phyloP scores from a whole-genome alignment of 495 filamentous ascomycete species.

The Aspergillus indologenus region DNA sequence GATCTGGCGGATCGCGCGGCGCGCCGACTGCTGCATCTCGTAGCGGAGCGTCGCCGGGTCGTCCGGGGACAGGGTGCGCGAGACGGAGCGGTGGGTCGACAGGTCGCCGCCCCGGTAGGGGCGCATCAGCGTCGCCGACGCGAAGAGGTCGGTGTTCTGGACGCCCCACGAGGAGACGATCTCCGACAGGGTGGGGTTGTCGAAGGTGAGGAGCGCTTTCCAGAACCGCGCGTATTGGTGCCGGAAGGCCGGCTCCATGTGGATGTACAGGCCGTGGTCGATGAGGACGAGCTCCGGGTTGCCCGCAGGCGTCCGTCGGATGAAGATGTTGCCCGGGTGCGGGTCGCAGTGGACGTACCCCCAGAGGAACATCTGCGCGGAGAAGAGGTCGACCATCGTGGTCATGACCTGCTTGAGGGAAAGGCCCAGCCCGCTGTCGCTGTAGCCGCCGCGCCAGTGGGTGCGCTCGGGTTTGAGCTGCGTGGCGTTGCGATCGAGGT shows the following conservation, averaged over 20 bases:
- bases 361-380: conserved; percentile 95
- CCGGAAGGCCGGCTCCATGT: conserved; percentile 78
- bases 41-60: conserved; percentile 60
- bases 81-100: conserved; percentile 57
- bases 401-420: conserved; percentile 84
- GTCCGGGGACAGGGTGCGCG: conserved; percentile 38
- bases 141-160: conserved; percentile 84
- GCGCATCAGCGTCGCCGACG: conserved; percentile 80
- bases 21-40: conserved; percentile 81
- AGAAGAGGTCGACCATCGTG: conserved; percentile 93
- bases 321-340: conserved; percentile 95
- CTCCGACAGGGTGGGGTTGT: conserved; percentile 71
- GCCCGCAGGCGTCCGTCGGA: conserved; percentile 77
- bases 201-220: conserved; percentile 89
- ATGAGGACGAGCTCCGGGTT: conserved; percentile 89
- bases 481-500: conserved; percentile 38
- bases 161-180: conserved; percentile 82
- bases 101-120: conserved; percentile 84
- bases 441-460: conserved; percentile 69
- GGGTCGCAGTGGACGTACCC: conserved; percentile 93
- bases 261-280: conserved; percentile 94
- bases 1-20: conserved; percentile 77
- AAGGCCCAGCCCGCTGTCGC: conserved; percentile 76
- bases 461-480: conserved; percentile 73
- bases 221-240: conserved; percentile 91